Base-by-base conservation (phyloP, 345 rosid genomes). In the Salix purpurea region DNA sequence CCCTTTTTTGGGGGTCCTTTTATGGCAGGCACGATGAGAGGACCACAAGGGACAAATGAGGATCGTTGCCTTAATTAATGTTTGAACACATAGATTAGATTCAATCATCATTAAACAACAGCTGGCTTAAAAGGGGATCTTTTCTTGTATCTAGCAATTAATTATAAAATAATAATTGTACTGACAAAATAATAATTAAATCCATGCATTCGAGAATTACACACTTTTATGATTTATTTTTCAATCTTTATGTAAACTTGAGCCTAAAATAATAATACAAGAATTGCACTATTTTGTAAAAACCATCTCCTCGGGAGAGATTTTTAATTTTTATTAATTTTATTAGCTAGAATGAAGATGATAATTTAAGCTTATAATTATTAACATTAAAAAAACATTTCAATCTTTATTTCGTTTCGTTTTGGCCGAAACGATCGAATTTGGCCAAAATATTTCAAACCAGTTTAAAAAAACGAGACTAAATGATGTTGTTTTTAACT, bases 21-120 rank as follows among this genome's bases (percentile, higher is more conserved):
- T 23, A 4, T 50, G 77, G 65, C 80, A 50, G 48, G 40, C 72
- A 28, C 65, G 86, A 56, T 48, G 81, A 62, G 73, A 10, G 79
- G 81, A 77, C 78, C 84, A 73, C 74, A 5, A 24, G 67, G 61
- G n/a, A 37, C 69, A 60, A 28, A 21, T 65, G 69, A 64, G 62
- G 54, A 44, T 21, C 23, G 46, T 52, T 34, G 48, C 44, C 6
- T 44, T 76, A 61, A 60, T 60, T 70, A 69, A 69, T 2, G 36
- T 10, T n/a, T 15, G 26, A 50, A n/a, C 39, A 1, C 30, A 32
- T 21, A 8, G 65, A 34, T 75, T 77, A 26, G 76, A 77, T 78
- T 52, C 56, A 30, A 48, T 64, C 16, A 36, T 16, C 18, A n/a
- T 70, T 61, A 58, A 40, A 21, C 44, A 68, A 40, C 10, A 67